phyloP scores from a whole-genome alignment of 257 asterid species.

The Rehmannia glutinosa region DNA sequence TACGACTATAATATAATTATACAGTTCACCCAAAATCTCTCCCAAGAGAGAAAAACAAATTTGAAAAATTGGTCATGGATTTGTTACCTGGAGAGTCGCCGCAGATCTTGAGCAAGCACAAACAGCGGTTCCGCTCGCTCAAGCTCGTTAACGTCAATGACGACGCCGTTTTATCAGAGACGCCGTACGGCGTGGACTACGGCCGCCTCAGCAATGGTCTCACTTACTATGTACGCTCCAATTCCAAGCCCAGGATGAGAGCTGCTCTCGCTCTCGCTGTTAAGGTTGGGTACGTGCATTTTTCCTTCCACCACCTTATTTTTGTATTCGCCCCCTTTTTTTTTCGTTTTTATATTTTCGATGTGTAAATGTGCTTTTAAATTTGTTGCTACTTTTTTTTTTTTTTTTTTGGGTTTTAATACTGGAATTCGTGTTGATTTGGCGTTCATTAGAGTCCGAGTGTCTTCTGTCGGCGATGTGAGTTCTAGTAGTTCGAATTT shows the following conservation, averaged over 20 bases:
- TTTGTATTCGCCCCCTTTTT: background rate
- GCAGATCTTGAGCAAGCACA: slow-evolving; percentile 46
- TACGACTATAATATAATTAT: background rate
- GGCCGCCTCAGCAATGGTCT: slow-evolving; percentile 87
- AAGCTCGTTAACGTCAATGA: slow-evolving; percentile 66
- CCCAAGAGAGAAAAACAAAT: background rate
- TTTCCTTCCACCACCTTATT: background rate
- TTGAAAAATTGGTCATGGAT: slow-evolving; percentile 46
- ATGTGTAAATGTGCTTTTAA: background rate
- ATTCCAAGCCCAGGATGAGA: slow-evolving; percentile 92
- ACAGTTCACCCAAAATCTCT: background rate
- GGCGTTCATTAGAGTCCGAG: background rate
- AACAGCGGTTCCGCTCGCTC: slow-evolving; percentile 76
- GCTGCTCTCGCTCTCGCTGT: slow-evolving; percentile 94
- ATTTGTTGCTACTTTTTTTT: background rate
- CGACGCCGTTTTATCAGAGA: slow-evolving; percentile 61
- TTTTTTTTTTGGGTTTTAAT: background rate
- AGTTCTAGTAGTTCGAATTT: background rate
- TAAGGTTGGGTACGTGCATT: slow-evolving; percentile 73
- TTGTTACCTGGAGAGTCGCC: slow-evolving; percentile 69
- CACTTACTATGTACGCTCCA: slow-evolving; percentile 82
- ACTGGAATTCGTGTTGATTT: background rate
- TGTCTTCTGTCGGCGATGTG: background rate
- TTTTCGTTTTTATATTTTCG: background rate
- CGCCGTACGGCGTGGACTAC: slow-evolving; percentile 69